phyloP scores from a whole-genome alignment of 1,284 basidiomycete genomes.

The Boletus calvinii region DNA sequence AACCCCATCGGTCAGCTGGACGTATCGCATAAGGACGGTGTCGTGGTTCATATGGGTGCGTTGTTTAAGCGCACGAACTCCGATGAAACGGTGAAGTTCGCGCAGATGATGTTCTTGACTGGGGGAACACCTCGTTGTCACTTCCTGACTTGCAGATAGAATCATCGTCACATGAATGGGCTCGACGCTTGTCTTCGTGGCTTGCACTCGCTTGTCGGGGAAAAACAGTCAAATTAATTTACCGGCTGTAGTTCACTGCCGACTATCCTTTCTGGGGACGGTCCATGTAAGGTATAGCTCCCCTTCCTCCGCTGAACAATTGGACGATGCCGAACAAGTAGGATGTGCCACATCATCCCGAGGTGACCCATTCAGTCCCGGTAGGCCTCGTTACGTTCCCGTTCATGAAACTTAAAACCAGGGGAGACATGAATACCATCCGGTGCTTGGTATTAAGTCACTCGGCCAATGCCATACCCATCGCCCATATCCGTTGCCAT shows the following conservation, averaged over 20 bases:
- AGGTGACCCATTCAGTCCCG: conserved; percentile 17
- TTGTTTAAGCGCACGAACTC: conserved; percentile 24
- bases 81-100: conserved; percentile 10
- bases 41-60: conserved; percentile 22
- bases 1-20: conserved; percentile 20
- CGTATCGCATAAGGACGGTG: conserved; percentile 21
- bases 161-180: conserved; percentile 6
- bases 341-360: conserved; percentile 27
- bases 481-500: conserved; percentile 29
- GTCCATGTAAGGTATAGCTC: conserved; percentile 13
- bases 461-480: conserved; percentile 18
- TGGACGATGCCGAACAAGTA: conserved; percentile 21
- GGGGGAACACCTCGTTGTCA: conserved; percentile 16
- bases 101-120: conserved; percentile 10
- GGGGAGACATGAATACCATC: conserved; percentile 24
- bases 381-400: conserved; percentile 17
- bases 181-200: neutral
- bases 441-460: conserved; percentile 22
- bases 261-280: conserved; percentile 7
- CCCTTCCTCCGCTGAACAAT: conserved; percentile 9
- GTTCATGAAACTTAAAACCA: conserved; percentile 23
- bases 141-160: conserved; percentile 1
- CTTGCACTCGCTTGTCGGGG: conserved; percentile 14
- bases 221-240: conserved; percentile 13
- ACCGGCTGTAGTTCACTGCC: conserved; percentile 21